Evolutionary conservation across 345 rosid species (phyloP), one percentile per base, ranked within the genome.

Genomic region (Eucalyptus sideroxylon): DNA sequence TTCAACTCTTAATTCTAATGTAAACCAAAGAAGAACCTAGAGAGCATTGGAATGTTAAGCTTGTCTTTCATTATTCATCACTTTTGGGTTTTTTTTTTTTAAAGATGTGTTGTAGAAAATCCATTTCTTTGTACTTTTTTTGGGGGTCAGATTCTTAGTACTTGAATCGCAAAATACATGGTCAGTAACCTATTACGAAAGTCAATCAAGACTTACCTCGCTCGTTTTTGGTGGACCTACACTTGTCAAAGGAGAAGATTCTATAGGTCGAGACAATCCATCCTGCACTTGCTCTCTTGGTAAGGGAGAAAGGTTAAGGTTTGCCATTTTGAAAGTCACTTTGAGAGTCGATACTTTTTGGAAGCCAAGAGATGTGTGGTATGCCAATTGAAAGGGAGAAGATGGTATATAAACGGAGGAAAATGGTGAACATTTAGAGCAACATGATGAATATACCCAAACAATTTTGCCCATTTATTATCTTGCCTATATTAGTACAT

Each of bases 71-170:
- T 3, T 7, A 17, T 19, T 37, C 27, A 72, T 37, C 45, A 37
- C 16, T 27, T 60, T 60, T 60, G 67, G 27, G 10, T 55, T 55
- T 21, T 53, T 55, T 53, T 19, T 2, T 50, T 50, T 26, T 10
- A 27, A 60, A 27, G 16, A 60, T 60, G 3, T 27, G 69, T 6
- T 6, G 8, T 60, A 60, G 31, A 3, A 60, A 60, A 60, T 1
- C 69, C 2, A 60, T 60, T 60, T 60, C 16, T 27, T 65, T 91
- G 93, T 94, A 87, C 93, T 9, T 88, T 89, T 93, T 88, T 94
- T 6, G 8, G n/a, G 8, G 88, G 90, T 81, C 88, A 93, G 3
- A 59, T 89, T 12, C 31, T 60, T 30, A 3, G 87, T 88, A 31
- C 91, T 45, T 37, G 24, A 60, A 27, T 60, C 4, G 4, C 31